Evolutionary conservation across 2,329 filamentous ascomycete species (phyloP), one percentile per base, ranked within the genome.

Genomic region (Didymella arachidicola): DNA sequence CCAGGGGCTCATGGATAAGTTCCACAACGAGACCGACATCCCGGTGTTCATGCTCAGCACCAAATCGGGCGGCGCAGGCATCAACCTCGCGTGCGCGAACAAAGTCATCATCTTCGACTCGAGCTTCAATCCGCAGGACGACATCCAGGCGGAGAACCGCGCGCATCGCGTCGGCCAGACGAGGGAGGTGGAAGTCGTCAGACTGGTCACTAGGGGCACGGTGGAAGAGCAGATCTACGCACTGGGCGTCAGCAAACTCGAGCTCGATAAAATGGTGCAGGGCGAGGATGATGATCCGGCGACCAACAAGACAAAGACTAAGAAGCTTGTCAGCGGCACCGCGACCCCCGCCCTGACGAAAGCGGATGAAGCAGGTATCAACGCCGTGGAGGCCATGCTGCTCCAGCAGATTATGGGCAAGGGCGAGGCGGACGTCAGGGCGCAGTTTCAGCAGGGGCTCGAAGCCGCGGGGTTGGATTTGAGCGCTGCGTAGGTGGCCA

Each of bases 41-140:
- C 89, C 93, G 0, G 93, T 96, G 0, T 99, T 99, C 77, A 85
- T 99, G 64, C 85, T 99, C 6, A 95, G 91, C 1, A 99, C 95
- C 0, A 94, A 93, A 60, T 93, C 94, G 0, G 95, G 95, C 51
- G 95, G 95, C n/a, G 95, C 94, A 0, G 95, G 95, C 39, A 96
- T 99, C 80, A 99, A 99, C 77, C 80, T 99, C 53, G 95, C 94
- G 7, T 91, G 90, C 34, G 95, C 95, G 4, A 98, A 98, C 81
- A 98, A 97, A 79, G 94, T 99, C 67, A 87, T 99, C 77, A 95
- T 99, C 71, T 97, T 98, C 75, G 95, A 99, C 77, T 90, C 91
- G 63, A 92, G 89, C n/a, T 97, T 97, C 80, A 99, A 99, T 69
- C 95, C 95, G 0, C 95, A 99, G 74, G 94, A 98, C 67, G 95